Percentiles rank a stretch among this genome's conserved stretches.
Evolutionary conservation across 495 filamentous ascomycete genomes (phyloP).

Genomic region (Neurospora sp.): DNA sequence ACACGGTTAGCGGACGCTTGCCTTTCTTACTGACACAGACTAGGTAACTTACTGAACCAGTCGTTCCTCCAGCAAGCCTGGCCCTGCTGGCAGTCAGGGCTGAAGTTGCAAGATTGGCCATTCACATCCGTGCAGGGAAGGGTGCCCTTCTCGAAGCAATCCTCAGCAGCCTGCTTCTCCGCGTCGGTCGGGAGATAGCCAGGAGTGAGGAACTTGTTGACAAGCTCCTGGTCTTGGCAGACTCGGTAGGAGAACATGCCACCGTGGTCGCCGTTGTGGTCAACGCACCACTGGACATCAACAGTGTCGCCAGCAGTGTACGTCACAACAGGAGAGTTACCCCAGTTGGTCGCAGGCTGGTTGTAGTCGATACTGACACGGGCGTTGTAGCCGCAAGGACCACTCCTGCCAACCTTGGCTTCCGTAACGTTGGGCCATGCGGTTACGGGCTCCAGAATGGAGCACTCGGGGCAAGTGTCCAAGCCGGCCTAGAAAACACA

Average conservation of each 20-base stretch:
- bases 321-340: slow-evolving; percentile 30
- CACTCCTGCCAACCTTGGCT: slow-evolving; percentile 40
- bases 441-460: slow-evolving; percentile 45
- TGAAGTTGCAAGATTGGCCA: slow-evolving; percentile 44
- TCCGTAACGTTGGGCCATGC: slow-evolving; percentile 41
- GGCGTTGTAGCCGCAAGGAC: slow-evolving; percentile 47
- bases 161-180: slow-evolving; percentile 46
- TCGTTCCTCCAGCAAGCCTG: slow-evolving; percentile 44
- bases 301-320: slow-evolving; percentile 38
- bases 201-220: slow-evolving; percentile 42
- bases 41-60: slow-evolving; percentile 39
- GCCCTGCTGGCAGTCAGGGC: slow-evolving; percentile 36
- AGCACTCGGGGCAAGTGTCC: slow-evolving; percentile 46
- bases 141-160: slow-evolving; percentile 41
- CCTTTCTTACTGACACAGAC: not conserved
- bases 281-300: slow-evolving; percentile 47
- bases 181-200: slow-evolving; percentile 40
- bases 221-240: slow-evolving; percentile 42
- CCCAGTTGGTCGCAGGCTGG: slow-evolving; percentile 36
- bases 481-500: slow-evolving; percentile 29
- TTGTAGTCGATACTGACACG: slow-evolving; percentile 49
- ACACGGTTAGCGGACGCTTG: not conserved
- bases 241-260: slow-evolving; percentile 51
- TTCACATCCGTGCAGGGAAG: slow-evolving; percentile 42
- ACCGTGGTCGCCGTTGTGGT: slow-evolving; percentile 50